Evolutionary conservation across 345 rosid genomes (phyloP).

Genomic region (Camelina neglecta): DNA sequence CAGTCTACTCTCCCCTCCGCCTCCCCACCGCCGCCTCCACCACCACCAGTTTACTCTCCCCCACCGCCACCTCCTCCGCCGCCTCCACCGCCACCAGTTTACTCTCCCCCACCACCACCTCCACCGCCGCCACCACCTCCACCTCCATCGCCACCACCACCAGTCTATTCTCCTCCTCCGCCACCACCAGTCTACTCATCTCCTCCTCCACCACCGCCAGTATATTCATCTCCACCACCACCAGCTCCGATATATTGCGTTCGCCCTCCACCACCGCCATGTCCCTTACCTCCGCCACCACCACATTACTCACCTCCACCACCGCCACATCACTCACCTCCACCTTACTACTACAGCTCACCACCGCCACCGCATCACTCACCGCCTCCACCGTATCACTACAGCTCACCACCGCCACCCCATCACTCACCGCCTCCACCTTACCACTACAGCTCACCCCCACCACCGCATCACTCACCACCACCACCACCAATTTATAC

Average conservation of each 20-base stretch:
- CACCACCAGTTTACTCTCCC: constrained; percentile 50
- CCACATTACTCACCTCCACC: constrained; percentile 17
- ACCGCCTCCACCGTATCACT: constrained; percentile 30
- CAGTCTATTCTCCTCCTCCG: constrained; percentile 46
- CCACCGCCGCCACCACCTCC: constrained; percentile 46
- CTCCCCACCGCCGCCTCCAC: constrained; percentile 56
- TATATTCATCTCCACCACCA: constrained; percentile 43
- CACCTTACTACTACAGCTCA: constrained; percentile 11
- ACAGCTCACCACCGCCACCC: constrained; percentile 32
- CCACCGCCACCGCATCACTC: constrained; percentile 32
- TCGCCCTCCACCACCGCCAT: constrained; percentile 44
- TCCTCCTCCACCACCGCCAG: constrained; percentile 47
- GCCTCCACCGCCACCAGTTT: constrained; percentile 36
- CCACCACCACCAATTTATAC: constrained; percentile 44
- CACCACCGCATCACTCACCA: constrained; percentile 51
- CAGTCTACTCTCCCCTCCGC: constrained; percentile 21
- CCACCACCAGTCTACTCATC: constrained; percentile 45
- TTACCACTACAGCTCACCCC: constrained; percentile 47
- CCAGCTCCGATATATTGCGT: constrained; percentile 44
- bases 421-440: constrained; percentile 54
- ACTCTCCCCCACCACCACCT: constrained; percentile 50
- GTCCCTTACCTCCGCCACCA: constrained; percentile 3
- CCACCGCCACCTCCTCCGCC: constrained; percentile 38
- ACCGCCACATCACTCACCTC: constrained; percentile 27
- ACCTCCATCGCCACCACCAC: constrained; percentile 51